Percentiles rank a stretch among this genome's conserved stretches.
Conservation (phyloP, 179 eudicot species). For the Spinacia oleracea region DNA sequence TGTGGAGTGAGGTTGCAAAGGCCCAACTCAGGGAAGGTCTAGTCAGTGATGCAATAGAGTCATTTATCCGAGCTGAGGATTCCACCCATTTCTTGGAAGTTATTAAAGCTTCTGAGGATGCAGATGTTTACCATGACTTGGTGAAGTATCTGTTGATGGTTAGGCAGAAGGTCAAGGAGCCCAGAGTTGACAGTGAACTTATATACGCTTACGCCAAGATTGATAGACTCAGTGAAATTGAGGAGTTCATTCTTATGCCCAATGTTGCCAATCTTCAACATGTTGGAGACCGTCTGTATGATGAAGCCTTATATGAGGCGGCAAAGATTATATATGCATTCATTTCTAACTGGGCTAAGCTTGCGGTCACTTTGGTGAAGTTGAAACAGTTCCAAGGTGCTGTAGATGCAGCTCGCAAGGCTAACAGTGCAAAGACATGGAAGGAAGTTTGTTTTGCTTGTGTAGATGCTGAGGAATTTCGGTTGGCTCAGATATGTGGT, state of each 20-base stretch:
- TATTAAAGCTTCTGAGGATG: conserved; percentile 48
- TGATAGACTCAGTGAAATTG: conserved; percentile 49
- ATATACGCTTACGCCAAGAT: conserved; percentile 54
- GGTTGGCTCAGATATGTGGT: conserved; percentile 58
- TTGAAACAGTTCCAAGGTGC: conserved; percentile 57
- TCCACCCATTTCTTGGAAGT: conserved; percentile 53
- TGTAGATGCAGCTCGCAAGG: conserved; percentile 59
- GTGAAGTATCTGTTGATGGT: conserved; percentile 56
- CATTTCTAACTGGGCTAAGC: conserved; percentile 57
- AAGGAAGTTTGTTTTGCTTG: conserved; percentile 62
- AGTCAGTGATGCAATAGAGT: conserved; percentile 58
- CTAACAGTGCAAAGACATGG: conserved; percentile 57
- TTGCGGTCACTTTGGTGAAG: conserved; percentile 49
- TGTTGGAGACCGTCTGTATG: conserved; percentile 50
- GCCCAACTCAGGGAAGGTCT: conserved; percentile 53
- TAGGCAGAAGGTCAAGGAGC: conserved; percentile 53
- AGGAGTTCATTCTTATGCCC: conserved; percentile 53
- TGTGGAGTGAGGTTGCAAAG: conserved; percentile 58
- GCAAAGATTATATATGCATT: conserved; percentile 54
- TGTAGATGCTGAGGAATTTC: conserved; percentile 57
- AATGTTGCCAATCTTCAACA: conserved; percentile 56
- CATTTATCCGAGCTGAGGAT: conserved; percentile 56
- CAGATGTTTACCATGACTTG: conserved; percentile 50
- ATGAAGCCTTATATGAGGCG: conserved; percentile 55
- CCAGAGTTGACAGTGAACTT: conserved; percentile 56